phyloP scores from a whole-genome alignment of 164 flowering plant species.

The Berberis thunbergii region DNA sequence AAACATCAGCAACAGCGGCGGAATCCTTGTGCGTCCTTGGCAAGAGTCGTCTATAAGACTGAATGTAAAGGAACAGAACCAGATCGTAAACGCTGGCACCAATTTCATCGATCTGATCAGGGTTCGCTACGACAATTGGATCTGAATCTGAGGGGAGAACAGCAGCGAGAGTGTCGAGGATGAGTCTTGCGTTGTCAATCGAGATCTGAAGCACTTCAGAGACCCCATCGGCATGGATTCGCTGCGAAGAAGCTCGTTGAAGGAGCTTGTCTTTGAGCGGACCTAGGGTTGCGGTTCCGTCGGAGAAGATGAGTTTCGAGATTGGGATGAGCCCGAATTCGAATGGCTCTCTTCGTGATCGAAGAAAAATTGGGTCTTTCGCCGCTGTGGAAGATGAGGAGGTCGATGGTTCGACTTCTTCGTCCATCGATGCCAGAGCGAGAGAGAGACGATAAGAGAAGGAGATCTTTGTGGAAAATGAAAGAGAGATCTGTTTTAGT shows the following conservation, averaged over 20 bases:
- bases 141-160: conserved; percentile 52
- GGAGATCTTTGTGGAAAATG: no score
- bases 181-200: conserved; percentile 60
- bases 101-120: conserved; percentile 32
- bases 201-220: conserved; percentile 69
- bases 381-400: conserved; percentile 13
- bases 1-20: conserved; percentile 84
- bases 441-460: no score
- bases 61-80: conserved; percentile 73
- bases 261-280: conserved; percentile 46
- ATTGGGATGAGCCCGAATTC: conserved; percentile 92
- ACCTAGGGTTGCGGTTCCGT: conserved; percentile 52
- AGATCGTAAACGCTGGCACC: conserved; percentile 73
- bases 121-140: conserved; percentile 32
- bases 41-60: conserved; percentile 73
- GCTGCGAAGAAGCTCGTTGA: conserved; percentile 11
- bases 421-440: conserved; percentile 6
- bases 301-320: conserved; percentile 80
- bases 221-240: conserved; percentile 35
- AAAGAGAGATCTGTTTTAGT: no score
- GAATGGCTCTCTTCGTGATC: conserved; percentile 72
- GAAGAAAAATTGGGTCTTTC: conserved; percentile 22
- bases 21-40: conserved; percentile 90
- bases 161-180: conserved; percentile 69
- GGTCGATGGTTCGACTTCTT: conserved; percentile 18